Conservation (phyloP, 441 rosid genomes). For the Populus hybrid region DNA sequence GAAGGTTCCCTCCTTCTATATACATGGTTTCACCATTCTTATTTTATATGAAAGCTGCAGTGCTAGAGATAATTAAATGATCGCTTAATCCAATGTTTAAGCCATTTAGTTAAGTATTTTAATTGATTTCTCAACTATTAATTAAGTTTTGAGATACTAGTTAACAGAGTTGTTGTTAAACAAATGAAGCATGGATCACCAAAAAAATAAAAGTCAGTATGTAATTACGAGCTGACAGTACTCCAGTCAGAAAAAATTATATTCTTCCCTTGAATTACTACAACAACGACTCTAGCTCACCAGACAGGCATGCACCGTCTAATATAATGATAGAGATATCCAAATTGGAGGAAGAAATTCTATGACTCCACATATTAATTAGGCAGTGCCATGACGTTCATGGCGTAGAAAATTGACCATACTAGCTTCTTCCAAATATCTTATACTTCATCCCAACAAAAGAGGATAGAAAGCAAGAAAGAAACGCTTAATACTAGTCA, state of each 20-base stretch:
- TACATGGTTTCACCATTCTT: background rate
- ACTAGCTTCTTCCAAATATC: background rate
- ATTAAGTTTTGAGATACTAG: background rate
- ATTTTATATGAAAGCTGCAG: background rate
- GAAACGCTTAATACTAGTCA: background rate
- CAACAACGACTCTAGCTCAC: background rate
- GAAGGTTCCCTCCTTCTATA: background rate
- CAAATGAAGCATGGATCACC: background rate
- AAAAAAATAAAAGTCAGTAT: background rate
- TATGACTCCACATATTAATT: background rate
- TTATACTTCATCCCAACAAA: background rate
- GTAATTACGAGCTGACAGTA: background rate
- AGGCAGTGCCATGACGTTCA: background rate
- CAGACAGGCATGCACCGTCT: background rate
- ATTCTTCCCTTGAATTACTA: background rate
- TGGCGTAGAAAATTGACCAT: constrained; percentile 8
- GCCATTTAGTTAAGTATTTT: background rate
- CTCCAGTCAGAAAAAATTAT: no score
- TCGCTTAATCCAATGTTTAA: background rate
- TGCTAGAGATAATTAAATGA: no score
- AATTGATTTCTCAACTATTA: no score
- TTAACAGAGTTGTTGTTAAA: no score
- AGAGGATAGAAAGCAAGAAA: no score
- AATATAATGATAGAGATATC: background rate
- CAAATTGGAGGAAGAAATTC: background rate